Percentiles rank a stretch among this genome's conserved stretches.
These are phyloP conservation scores for Candida ovalis DNA, from an alignment of 805 yeast species.

Conservation along the genomic window DNA sequence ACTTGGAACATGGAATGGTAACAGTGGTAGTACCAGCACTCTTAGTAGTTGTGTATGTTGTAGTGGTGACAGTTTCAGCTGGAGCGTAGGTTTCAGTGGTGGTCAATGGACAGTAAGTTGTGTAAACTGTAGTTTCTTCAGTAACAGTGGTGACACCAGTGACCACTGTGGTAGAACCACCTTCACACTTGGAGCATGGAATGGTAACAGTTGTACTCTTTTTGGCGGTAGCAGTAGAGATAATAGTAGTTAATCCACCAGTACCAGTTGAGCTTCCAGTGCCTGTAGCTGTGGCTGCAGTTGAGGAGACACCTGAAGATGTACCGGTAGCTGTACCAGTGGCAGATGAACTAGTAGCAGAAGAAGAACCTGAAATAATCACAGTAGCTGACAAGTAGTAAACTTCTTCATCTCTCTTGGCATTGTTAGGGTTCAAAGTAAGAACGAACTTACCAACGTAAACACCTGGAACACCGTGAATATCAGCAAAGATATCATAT, in stretches of 20 bases:
- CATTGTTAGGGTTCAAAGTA: constrained; percentile 14
- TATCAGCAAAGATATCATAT: constrained; percentile 17
- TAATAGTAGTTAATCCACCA: neutral
- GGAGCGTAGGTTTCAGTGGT: constrained; percentile 18
- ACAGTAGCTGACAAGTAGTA: constrained; percentile 24
- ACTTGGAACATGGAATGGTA: constrained; percentile 21
- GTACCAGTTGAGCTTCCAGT: constrained; percentile 4
- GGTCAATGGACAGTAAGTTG: constrained; percentile 35
- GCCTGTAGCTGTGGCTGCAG: neutral
- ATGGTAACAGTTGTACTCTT: constrained; percentile 17
- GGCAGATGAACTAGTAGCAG: constrained; percentile 5
- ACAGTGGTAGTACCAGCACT: constrained; percentile 11
- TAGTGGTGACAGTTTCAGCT: constrained; percentile 10
- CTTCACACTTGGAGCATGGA: constrained; percentile 22
- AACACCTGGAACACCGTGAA: constrained; percentile 12
- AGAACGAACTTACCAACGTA: constrained; percentile 21
- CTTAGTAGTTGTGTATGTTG: neutral
- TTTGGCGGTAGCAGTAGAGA: constrained; percentile 5
- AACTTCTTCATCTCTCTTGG: constrained; percentile 23
- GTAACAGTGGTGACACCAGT: constrained; percentile 28
- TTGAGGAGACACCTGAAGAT: constrained; percentile 7
- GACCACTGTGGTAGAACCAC: constrained; percentile 19
- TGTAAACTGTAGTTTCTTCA: constrained; percentile 21
- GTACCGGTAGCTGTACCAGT: constrained; percentile 18
- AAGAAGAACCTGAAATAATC: constrained; percentile 8